Conservation (phyloP, 1,284 basidiomycete genomes). For the Coriolopsis trogii region DNA sequence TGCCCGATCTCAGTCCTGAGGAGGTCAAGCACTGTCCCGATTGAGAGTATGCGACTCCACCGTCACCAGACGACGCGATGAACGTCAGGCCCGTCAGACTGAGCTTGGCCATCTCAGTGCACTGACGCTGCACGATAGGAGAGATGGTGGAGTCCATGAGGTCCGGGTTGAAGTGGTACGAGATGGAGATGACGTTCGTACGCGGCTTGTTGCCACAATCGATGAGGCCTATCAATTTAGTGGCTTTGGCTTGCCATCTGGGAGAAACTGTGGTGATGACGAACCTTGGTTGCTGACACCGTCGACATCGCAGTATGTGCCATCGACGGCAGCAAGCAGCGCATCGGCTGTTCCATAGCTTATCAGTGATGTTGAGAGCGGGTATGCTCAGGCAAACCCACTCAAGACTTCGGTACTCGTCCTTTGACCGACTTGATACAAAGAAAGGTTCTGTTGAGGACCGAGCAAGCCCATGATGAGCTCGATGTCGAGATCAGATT, state of each 20-base stretch:
- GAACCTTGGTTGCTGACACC: no score
- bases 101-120: conserved; percentile 45
- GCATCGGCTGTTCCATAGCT: no score
- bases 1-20: no score
- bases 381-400: no score
- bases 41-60: conserved; percentile 59
- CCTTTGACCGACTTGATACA: conserved; percentile 15
- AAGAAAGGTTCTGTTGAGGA: conserved; percentile 40
- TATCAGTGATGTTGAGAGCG: no score
- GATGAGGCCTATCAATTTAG: conserved; percentile 39
- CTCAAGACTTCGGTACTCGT: no score
- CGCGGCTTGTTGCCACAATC: conserved; percentile 41
- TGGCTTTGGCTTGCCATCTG: no score
- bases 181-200: conserved; percentile 40
- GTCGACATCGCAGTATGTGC: no score
- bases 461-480: conserved; percentile 50
- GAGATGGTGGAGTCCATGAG: conserved; percentile 32
- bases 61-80: conserved; percentile 52
- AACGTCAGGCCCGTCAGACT: conserved; percentile 51
- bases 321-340: no score
- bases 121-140: conserved; percentile 34
- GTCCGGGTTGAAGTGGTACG: conserved; percentile 38
- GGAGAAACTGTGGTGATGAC: no score
- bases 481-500: conserved; percentile 55
- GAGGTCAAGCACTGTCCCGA: no score